A percentile compares a stretch with the other conserved stretches of the same genome.
Conservation (phyloP, 2,329 filamentous ascomycete species). For the Hymenoscyphus salicellus region DNA sequence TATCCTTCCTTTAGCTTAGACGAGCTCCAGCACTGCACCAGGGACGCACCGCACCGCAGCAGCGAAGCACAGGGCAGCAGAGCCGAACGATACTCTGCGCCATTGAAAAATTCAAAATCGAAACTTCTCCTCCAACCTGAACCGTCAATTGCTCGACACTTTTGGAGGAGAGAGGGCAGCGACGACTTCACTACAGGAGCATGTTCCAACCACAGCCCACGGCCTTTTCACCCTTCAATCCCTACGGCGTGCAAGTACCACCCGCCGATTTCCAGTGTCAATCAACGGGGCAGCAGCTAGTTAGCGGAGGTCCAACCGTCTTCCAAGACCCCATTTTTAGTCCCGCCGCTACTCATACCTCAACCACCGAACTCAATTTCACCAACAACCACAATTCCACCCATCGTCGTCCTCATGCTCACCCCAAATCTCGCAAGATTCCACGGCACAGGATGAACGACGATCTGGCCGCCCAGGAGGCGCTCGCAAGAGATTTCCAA, state of each 20-base stretch:
- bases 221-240: conserved; percentile 28
- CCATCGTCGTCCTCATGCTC: conserved; percentile 11
- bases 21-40: background rate
- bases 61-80: background rate
- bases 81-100: no score
- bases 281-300: conserved; percentile 16
- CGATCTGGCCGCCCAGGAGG: conserved; percentile 52
- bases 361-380: conserved; percentile 11
- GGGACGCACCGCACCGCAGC: background rate
- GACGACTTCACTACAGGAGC: background rate
- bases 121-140: background rate
- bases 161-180: background rate
- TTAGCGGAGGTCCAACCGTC: conserved; percentile 20
- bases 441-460: conserved; percentile 27
- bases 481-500: conserved; percentile 57
- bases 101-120: background rate
- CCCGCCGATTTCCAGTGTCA: conserved; percentile 22
- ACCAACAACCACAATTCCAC: conserved; percentile 19
- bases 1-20: background rate
- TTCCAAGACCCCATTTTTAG: conserved; percentile 30
- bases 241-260: conserved; percentile 21
- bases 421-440: conserved; percentile 12
- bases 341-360: conserved; percentile 16
- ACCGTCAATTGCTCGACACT: background rate
- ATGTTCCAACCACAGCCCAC: conserved; percentile 37